Base-by-base conservation (phyloP, 208 protist genomes). In the Wallacemonas rigidus region DNA sequence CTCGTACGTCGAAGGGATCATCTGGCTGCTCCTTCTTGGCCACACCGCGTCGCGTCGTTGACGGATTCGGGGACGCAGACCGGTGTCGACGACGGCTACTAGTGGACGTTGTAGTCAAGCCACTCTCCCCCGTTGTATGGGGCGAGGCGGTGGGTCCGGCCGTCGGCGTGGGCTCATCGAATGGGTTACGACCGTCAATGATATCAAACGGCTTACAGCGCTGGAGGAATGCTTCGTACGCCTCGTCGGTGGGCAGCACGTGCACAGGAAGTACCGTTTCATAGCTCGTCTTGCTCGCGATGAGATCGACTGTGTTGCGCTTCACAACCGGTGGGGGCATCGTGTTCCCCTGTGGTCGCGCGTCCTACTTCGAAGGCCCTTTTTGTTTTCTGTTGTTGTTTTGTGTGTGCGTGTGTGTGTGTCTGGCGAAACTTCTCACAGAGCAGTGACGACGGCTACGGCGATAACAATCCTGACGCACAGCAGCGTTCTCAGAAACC, bases 161-260 rank as follows among this genome's bases (percentile, higher is more conserved):
- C 36, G 55, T 7, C 35, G 54, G 54, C 6, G 6, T 3, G 1
- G 45, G 39, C 14, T 83, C 79, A 40, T 83, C 82, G 55, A 88
- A 79, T 0, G 81, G 84, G 61, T 90, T 83, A 11, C 69, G 72
- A 0, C 83, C 89, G 26, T 86, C 84, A 53, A 94, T 89, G 61
- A 94, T 89, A 65, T 86, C 77, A 55, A 81, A 92, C 2, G 78
- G 82, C 58, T 92, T 90, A 67, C 77, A 91, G 38, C 75, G 73
- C 35, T 76, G 64, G 9, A 65, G 7, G 50, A 65, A 65, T 14
- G 75, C 17, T 3, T 45, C 41, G 47, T 85, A 89, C 38, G 75
- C 67, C 14, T 67, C 74, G 17, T 75, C 69, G 56, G 85, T 67
- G 8, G 82, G 76, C 1, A 86, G 74, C 41, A 81, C 71, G 58